Conservation (phyloP, 164 flowering plant genomes). For the Vitis amurensis region DNA sequence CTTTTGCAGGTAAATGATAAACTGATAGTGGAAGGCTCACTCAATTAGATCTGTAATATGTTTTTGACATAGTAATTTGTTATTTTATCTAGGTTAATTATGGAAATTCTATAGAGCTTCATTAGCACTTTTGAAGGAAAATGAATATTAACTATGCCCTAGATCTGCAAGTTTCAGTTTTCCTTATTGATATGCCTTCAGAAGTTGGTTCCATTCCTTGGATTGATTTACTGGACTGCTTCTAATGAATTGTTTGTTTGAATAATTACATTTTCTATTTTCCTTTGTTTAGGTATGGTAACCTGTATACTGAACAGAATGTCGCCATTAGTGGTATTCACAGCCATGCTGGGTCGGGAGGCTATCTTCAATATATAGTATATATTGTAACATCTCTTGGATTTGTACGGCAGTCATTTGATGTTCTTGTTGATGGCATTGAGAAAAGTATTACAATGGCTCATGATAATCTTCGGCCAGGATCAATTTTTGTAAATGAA, state of each 20-base stretch:
- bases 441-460: constrained; percentile 89
- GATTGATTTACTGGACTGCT: not conserved
- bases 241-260: not conserved
- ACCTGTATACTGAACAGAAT: constrained; percentile 79
- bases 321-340: constrained; percentile 98
- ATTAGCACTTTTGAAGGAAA: no score
- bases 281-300: constrained; percentile 66
- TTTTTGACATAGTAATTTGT: no score
- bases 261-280: not conserved
- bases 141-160: no score
- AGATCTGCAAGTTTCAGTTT: no score
- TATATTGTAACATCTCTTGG: constrained; percentile 95
- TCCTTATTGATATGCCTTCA: no score
- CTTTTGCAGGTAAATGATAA: not conserved
- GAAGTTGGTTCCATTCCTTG: no score
- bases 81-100: no score
- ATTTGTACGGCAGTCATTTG: constrained; percentile 98
- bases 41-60: no score
- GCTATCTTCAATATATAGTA: constrained; percentile 91
- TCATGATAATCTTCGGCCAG: constrained; percentile 88
- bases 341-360: constrained; percentile 98
- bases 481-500: constrained; percentile 82
- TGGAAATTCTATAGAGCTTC: no score
- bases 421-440: constrained; percentile 91
- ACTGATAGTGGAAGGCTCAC: not conserved